Evolutionary conservation across 768 basidiomycete genomes (phyloP).

Genomic region (Phlebiopsis gigantea): DNA sequence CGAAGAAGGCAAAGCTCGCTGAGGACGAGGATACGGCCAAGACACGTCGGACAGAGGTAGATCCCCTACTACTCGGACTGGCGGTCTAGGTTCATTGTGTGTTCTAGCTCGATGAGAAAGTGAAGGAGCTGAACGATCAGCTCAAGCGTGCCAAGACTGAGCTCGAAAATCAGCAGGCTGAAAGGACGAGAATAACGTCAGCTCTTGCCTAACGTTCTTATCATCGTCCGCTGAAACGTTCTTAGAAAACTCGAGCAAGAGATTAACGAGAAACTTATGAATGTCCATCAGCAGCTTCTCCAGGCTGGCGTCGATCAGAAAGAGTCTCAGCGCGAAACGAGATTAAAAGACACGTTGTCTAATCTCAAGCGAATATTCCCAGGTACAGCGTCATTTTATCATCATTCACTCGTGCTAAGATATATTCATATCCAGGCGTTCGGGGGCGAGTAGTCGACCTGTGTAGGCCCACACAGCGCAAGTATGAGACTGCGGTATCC

Average conservation of each 20-base stretch:
- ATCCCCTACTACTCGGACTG: no score
- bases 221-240: not conserved
- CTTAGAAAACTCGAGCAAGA: slow-evolving; percentile 87
- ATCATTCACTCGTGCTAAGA: not conserved
- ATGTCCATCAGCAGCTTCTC: slow-evolving; percentile 75
- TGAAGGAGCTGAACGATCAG: slow-evolving; percentile 51
- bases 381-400: slow-evolving; percentile 37
- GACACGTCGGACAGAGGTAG: slow-evolving; percentile 51
- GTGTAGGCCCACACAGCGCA: slow-evolving; percentile 89
- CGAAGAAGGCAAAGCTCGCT: slow-evolving; percentile 48
- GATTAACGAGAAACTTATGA: slow-evolving; percentile 85
- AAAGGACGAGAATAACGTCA: slow-evolving; percentile 74
- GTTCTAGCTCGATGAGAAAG: slow-evolving; percentile 54
- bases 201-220: no score
- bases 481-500: slow-evolving; percentile 89
- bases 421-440: slow-evolving; percentile 51
- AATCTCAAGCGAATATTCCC: slow-evolving; percentile 88
- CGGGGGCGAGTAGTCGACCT: slow-evolving; percentile 90
- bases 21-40: slow-evolving; percentile 48
- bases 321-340: slow-evolving; percentile 79
- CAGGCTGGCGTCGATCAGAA: slow-evolving; percentile 88
- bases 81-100: no score
- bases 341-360: slow-evolving; percentile 79
- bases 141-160: slow-evolving; percentile 68
- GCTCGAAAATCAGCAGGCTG: slow-evolving; percentile 80